Percentiles rank a stretch among this genome's conserved stretches.
phyloP scores from a whole-genome alignment of 495 filamentous ascomycete species.

The Tuber melanosporum region DNA sequence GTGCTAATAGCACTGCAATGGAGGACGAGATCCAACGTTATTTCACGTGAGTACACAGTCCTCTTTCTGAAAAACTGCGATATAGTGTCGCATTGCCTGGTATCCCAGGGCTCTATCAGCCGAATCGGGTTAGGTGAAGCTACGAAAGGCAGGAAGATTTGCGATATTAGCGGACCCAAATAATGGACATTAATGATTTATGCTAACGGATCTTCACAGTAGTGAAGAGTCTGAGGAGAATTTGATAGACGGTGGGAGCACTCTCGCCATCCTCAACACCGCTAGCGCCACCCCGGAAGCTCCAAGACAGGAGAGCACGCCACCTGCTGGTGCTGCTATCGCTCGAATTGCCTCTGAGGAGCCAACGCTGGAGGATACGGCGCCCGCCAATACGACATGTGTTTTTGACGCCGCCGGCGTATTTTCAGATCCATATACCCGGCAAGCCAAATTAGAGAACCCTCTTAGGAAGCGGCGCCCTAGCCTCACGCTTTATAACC shows the following conservation, averaged over 20 bases:
- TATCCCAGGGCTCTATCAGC: not conserved
- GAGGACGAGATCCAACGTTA: not conserved
- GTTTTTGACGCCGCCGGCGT: not conserved
- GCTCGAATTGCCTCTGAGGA: not conserved
- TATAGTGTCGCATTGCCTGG: not conserved
- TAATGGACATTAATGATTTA: not conserved
- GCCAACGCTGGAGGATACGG: not conserved
- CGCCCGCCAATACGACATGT: not conserved
- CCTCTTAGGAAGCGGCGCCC: not conserved
- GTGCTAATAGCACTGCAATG: too few species aligned
- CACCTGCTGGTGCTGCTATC: not conserved
- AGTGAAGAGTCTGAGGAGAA: not conserved
- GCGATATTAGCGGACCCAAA: not conserved
- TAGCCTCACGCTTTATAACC: not conserved
- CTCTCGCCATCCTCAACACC: not conserved
- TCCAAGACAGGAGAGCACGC: not conserved
- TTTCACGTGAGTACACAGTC: not conserved
- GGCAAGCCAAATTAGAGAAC: not conserved
- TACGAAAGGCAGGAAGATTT: not conserved
- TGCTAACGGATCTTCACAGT: not conserved
- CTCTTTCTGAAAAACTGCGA: not conserved
- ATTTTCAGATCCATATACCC: not conserved
- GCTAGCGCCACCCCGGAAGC: not conserved
- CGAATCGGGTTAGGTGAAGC: not conserved
- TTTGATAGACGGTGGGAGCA: not conserved